phyloP scores from a whole-genome alignment of 2,329 filamentous ascomycete genomes.

The Waltergamsia citrina region DNA sequence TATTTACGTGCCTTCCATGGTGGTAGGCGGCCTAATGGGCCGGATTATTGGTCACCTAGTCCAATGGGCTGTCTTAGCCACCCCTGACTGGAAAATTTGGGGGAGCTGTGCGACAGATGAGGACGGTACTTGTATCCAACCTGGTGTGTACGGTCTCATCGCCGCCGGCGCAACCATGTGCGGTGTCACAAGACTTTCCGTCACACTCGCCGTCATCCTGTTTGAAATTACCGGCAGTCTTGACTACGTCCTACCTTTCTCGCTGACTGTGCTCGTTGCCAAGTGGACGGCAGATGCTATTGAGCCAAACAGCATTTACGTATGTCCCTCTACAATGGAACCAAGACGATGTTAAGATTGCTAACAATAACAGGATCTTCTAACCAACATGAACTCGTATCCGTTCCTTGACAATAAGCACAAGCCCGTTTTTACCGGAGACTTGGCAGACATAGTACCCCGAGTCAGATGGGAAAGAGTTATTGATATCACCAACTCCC shows the following conservation, averaged over 20 bases:
- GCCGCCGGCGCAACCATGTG: constrained; percentile 97
- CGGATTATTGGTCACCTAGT: constrained; percentile 78
- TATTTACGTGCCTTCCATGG: constrained; percentile 98
- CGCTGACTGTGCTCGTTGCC: constrained; percentile 81
- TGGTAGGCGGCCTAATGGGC: constrained; percentile 87
- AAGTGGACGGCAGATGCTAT: constrained; percentile 98
- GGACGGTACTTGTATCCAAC: constrained; percentile 79
- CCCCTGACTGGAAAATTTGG: constrained; percentile 65
- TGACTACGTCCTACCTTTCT: constrained; percentile 92
- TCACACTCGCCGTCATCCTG: constrained; percentile 88
- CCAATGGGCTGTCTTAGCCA: constrained; percentile 70
- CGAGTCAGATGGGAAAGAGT: constrained; percentile 64
- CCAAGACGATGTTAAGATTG: background rate
- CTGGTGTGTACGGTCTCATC: constrained; percentile 92
- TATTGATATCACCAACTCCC: constrained; percentile 81
- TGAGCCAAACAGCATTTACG: constrained; percentile 89
- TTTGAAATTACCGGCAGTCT: constrained; percentile 94
- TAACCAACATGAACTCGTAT: constrained; percentile 96
- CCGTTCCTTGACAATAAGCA: constrained; percentile 96
- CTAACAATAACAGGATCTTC: constrained; percentile 52
- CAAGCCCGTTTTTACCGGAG: constrained; percentile 81
- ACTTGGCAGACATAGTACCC: constrained; percentile 78
- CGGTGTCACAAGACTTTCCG: constrained; percentile 84
- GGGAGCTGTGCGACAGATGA: constrained; percentile 60
- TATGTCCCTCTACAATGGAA: constrained; percentile 27